phyloP scores from a whole-genome alignment of 2,329 filamentous ascomycete genomes.

The Ophioceras dolichostomum region DNA sequence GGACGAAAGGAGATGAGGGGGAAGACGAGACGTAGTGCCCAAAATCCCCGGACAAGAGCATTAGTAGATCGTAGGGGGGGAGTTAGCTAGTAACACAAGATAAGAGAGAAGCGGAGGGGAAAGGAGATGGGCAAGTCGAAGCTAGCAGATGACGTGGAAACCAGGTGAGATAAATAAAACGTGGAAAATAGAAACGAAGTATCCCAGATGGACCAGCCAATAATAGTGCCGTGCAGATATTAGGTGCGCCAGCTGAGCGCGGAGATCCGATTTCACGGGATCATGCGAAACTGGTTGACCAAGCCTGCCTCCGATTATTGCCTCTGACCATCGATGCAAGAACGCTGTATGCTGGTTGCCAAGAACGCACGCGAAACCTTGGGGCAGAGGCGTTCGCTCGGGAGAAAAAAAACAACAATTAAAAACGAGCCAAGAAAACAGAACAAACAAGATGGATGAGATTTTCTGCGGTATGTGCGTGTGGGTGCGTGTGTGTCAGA shows the following conservation, averaged over 20 bases:
- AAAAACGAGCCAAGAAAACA: neutral
- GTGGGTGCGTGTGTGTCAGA: too few species aligned
- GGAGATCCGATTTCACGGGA: constrained; percentile 19
- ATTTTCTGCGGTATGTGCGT: too few species aligned
- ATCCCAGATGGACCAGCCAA: constrained; percentile 39
- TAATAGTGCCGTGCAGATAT: constrained; percentile 29
- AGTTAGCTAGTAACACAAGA: constrained; percentile 32
- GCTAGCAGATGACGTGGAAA: neutral
- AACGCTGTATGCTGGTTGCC: constrained; percentile 14
- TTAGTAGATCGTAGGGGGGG: constrained; percentile 26
- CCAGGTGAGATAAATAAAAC: constrained; percentile 22
- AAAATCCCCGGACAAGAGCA: constrained; percentile 11
- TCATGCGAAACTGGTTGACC: constrained; percentile 23
- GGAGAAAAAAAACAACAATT: too few species aligned
- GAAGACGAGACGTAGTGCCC: constrained; percentile 11
- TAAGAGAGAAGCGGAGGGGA: constrained; percentile 20
- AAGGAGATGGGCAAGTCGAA: neutral
- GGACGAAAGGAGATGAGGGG: constrained; percentile 10
- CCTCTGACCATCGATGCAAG: constrained; percentile 25
- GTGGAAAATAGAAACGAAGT: neutral
- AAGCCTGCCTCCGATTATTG: constrained; percentile 30
- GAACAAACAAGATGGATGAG: constrained; percentile 1
- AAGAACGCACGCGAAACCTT: constrained; percentile 4
- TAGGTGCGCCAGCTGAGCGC: constrained; percentile 24
- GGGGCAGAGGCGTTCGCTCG: too few species aligned